Conservation (phyloP, 192 early-diverging fungal genomes). For the Podila clonocystis region DNA sequence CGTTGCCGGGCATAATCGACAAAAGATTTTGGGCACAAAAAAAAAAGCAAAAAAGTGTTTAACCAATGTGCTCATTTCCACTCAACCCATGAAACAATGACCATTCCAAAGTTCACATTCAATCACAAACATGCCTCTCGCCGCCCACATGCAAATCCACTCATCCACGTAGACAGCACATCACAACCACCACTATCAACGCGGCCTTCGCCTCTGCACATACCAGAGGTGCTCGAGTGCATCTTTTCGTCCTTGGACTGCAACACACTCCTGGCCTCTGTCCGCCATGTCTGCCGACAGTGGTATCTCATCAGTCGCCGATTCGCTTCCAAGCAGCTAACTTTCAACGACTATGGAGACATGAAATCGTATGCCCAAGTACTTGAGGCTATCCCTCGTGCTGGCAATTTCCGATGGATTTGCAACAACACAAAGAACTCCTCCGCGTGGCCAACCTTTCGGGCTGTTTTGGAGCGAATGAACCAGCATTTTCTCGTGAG, state of each 20-base stretch:
- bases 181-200: too few relatives aligned
- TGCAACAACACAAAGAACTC: not conserved
- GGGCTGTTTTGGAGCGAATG: not conserved
- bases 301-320: not conserved
- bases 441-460: not conserved
- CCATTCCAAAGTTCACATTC: too few relatives aligned
- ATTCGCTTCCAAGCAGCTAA: not conserved
- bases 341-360: not conserved
- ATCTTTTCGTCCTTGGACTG: not conserved
- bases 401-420: not conserved
- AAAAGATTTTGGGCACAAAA: too few relatives aligned
- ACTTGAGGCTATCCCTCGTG: not conserved
- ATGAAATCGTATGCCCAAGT: not conserved
- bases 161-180: too few relatives aligned
- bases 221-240: not conserved
- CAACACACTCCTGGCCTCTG: not conserved
- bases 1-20: too few relatives aligned
- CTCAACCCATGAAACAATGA: too few relatives aligned
- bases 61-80: too few relatives aligned
- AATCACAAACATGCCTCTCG: too few relatives aligned
- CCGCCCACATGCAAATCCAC: too few relatives aligned
- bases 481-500: not conserved
- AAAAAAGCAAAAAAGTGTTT: too few relatives aligned
- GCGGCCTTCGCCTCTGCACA: not conserved
- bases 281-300: not conserved